Evolutionary conservation across 2,329 filamentous ascomycete species (phyloP), one percentile per base, ranked within the genome.

Genomic region (Plenodomus lindquistii): DNA sequence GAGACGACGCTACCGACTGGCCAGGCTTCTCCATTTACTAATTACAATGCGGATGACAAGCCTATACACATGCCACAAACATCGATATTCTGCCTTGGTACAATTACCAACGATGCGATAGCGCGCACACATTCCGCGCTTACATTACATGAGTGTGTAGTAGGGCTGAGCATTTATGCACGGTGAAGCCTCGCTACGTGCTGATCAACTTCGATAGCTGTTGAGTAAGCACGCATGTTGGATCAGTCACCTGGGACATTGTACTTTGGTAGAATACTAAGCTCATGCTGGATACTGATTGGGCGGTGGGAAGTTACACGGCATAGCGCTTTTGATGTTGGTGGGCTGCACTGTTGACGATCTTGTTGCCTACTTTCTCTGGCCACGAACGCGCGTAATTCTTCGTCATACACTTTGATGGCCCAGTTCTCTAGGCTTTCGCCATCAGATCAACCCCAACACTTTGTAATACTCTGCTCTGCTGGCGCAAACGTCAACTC

Each of bases 391-490:
- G n/a, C n/a, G n/a, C n/a, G n/a, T n/a, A n/a, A n/a, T n/a, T n/a
- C n/a, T n/a, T n/a, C n/a, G n/a, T n/a, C n/a, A n/a, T n/a, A n/a
- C n/a, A n/a, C n/a, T n/a, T n/a, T n/a, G n/a, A n/a, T n/a, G n/a
- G n/a, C n/a, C n/a, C n/a, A n/a, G n/a, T n/a, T n/a, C 5, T 24
- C 22, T 24, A 24, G 10, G 6, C 35, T 31, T 50, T n/a, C 10
- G 52, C 46, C 46, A 60, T 63, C 43, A 65, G 55, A 49, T 68
- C 55, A 36, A 68, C 63, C n/a, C 52, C 59, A 68, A 36, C 53
- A 46, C 55, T 63, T 69, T 6, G 50, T 52, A 19, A 57, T 35
- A 10, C 43, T 44, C 51, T 70, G 66, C 49, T 55, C 58, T 27
- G 57, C 56, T 3, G 57, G 52, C 17, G 46, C 53, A 54, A 70